Evolutionary conservation across 169 alveolate genomes (phyloP), one percentile per base, ranked within the genome.

Genomic region (Plasmodium vinckei): DNA sequence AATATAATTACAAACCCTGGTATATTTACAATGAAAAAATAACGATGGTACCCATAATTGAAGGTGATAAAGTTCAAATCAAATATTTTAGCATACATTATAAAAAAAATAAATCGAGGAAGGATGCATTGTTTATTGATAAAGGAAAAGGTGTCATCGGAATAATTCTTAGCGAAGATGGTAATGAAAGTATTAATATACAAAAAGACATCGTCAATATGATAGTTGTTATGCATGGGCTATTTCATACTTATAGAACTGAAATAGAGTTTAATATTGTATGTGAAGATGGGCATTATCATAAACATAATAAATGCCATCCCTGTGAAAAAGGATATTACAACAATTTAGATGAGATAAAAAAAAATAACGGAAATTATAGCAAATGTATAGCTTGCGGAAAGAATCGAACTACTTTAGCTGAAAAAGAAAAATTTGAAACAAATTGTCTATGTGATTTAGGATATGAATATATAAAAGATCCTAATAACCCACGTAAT

Each of bases 251-350:
- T 46, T 39, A 67, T 33, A 33, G 23, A 44, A 44, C 87, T 13
- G 17, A 49, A n/a, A 23, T 92, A 56, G 46, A 33, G 9, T 73
- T 92, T 57, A 39, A 72, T 1, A 53, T 89, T 4, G 63, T 56
- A 0, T 92, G 95, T 71, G 75, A 54, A 44, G 93, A 82, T 56
- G 94, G 94, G 15, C 47, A 92, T 46, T 77, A 64, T 82, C 67
- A 65, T 49, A 82, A 68, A 7, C 56, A 17, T 12, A 89, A 92
- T 27, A 92, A 86, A 64, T 95, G 97, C 54, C 49, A n/a, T 25
- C 88, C 73, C 3, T 95, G 97, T 51, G 86, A 56, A n/a, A 56
- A 53, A n/a, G 97, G 97, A 1, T 54, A 88, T 23, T 95, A 92
- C 71, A 95, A 95, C 72, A 92, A 93, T 33, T n/a, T 95, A 10